These are phyloP conservation scores for Benincasa hispida DNA, from an alignment of 306 rosid species.

Conservation along the genomic window DNA sequence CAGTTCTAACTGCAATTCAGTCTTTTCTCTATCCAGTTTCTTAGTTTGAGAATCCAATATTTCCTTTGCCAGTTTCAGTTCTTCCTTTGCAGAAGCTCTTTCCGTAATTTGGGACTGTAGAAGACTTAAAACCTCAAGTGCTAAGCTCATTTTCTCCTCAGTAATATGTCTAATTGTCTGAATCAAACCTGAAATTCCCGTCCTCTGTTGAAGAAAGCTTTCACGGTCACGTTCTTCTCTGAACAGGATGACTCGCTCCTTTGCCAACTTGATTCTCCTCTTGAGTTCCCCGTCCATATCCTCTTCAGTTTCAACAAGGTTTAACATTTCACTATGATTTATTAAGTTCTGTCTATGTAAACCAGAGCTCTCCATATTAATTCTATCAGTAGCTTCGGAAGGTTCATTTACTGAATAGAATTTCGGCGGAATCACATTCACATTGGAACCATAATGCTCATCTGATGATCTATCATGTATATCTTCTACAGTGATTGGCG, in stretches of 20 bases:
- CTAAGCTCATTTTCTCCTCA: constrained; percentile 66
- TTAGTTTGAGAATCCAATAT: constrained; percentile 46
- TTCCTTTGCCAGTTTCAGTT: constrained; percentile 35
- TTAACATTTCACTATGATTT: constrained; percentile 22
- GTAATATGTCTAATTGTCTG: constrained; percentile 51
- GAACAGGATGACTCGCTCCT: constrained; percentile 56
- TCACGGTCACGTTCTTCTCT: constrained; percentile 56
- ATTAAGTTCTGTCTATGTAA: constrained; percentile 18
- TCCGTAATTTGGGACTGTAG: constrained; percentile 65
- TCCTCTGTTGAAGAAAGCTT: constrained; percentile 44
- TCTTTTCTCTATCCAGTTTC: constrained; percentile 71
- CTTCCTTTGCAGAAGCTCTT: constrained; percentile 57
- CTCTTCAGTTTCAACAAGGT: constrained; percentile 37
- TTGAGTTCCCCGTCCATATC: constrained; percentile 46
- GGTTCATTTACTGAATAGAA: constrained; percentile 29
- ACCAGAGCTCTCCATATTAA: constrained; percentile 23
- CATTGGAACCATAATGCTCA: constrained; percentile 32
- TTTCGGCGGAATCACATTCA: constrained; percentile 30
- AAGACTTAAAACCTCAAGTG: constrained; percentile 65
- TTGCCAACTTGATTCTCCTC: constrained; percentile 63
- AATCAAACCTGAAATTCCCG: constrained; percentile 46
- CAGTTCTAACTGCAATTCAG: constrained; percentile 73
- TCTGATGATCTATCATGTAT: constrained; percentile 48
- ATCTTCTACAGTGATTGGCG: constrained; percentile 74
- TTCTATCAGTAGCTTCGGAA: constrained; percentile 25